phyloP scores from a whole-genome alignment of 1,284 basidiomycete species.

The Gymnopus androsaceus region DNA sequence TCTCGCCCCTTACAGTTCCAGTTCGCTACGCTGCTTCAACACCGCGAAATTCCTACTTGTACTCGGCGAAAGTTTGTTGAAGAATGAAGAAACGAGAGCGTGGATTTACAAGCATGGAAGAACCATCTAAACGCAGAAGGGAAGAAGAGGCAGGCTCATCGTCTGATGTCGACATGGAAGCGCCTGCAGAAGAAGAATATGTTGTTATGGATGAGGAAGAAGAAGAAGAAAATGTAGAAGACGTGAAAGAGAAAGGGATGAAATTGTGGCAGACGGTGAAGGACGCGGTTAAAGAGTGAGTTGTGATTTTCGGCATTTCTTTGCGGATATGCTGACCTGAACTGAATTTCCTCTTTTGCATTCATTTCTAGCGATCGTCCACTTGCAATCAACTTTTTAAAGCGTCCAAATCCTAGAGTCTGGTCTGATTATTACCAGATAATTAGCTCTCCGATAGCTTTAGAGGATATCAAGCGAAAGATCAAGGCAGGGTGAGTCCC shows the following conservation, averaged over 20 bases:
- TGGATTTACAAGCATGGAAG: conserved; percentile 46
- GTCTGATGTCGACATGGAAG: conserved; percentile 38
- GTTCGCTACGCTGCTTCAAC: not conserved
- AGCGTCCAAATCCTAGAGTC: conserved; percentile 72
- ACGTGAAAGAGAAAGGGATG: conserved; percentile 60
- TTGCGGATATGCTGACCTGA: too few species aligned
- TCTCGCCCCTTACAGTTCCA: not conserved
- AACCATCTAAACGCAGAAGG: conserved; percentile 71
- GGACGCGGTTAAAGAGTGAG: conserved; percentile 82
- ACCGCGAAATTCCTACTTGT: not conserved
- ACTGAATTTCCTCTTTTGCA: conserved; percentile 31
- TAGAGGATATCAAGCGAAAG: conserved; percentile 84
- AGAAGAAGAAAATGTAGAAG: conserved; percentile 33
- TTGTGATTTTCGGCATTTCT: conserved; percentile 39
- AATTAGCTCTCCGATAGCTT: conserved; percentile 77
- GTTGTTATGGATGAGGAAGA: conserved; percentile 28
- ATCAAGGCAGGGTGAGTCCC: too few species aligned
- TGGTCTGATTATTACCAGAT: conserved; percentile 90
- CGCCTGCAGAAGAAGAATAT: conserved; percentile 27
- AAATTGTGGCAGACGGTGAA: conserved; percentile 73
- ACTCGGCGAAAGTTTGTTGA: not conserved
- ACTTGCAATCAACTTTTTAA: conserved; percentile 74
- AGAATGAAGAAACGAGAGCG: conserved; percentile 46
- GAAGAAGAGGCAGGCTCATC: conserved; percentile 48
- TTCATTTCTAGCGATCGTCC: conserved; percentile 55